phyloP scores from a whole-genome alignment of 176 grass and related monocot genomes.

The Triticum aestivum region DNA sequence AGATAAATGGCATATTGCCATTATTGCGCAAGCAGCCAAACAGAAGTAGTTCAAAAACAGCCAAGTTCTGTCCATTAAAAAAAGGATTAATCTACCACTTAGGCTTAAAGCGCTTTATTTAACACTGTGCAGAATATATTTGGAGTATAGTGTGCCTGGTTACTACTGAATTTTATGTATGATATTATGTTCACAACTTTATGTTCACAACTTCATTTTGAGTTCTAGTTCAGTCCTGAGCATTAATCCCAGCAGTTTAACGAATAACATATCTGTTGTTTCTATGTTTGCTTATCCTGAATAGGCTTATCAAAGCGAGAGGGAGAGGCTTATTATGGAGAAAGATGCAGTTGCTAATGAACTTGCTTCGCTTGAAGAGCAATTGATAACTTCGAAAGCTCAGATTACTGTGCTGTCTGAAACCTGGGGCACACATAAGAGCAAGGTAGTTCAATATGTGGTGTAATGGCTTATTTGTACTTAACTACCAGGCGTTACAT shows the following conservation, averaged over 20 bases:
- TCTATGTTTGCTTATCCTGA: slow-evolving; percentile 15
- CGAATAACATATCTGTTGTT: not conserved
- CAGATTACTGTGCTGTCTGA: slow-evolving; percentile 74
- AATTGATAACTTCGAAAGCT: slow-evolving; percentile 63
- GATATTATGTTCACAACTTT: not conserved
- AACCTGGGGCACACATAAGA: slow-evolving; percentile 53
- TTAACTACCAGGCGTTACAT: not conserved
- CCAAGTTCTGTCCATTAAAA: too few relatives aligned
- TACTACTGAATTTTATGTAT: slow-evolving; percentile 18
- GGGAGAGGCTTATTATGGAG: slow-evolving; percentile 91
- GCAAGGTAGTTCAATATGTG: slow-evolving; percentile 51
- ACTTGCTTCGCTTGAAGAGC: slow-evolving; percentile 76
- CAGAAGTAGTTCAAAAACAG: too few relatives aligned
- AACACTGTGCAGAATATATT: not conserved
- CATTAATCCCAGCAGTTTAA: slow-evolving; percentile 4
- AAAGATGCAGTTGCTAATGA: slow-evolving; percentile 85
- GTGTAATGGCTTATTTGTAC: slow-evolving; percentile 30
- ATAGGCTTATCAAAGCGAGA: slow-evolving; percentile 80
- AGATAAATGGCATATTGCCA: too few relatives aligned
- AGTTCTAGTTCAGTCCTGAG: not conserved
- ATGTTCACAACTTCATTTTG: not conserved
- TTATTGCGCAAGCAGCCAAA: too few relatives aligned
- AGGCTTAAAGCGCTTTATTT: too few relatives aligned
- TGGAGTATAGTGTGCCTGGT: not conserved
- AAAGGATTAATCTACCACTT: too few relatives aligned